Evolutionary conservation across 805 yeast genomes (phyloP).

Genomic region (Vanderwaltozyma polyspora): DNA sequence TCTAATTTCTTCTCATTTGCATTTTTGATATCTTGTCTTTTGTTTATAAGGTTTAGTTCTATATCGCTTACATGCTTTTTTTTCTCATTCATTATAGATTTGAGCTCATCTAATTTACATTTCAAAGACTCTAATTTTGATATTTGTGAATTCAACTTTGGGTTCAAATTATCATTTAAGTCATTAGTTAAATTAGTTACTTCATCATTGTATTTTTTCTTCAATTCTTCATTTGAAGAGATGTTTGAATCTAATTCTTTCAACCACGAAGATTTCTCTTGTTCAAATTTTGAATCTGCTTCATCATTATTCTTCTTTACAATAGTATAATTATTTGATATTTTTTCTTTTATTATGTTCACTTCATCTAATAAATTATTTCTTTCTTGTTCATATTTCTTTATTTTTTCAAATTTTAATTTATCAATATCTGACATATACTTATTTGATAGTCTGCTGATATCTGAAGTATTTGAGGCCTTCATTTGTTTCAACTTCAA

Average conservation of each 20-base stretch:
- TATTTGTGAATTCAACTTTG: background rate
- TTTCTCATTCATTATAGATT: background rate
- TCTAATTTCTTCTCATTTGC: slow-evolving; percentile 7
- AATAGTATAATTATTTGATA: slow-evolving; percentile 12
- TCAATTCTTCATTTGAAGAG: slow-evolving; percentile 6
- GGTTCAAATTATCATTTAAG: slow-evolving; percentile 6
- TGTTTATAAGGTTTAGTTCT: background rate
- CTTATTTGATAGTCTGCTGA: slow-evolving; percentile 26
- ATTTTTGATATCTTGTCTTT: slow-evolving; percentile 6
- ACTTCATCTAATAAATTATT: slow-evolving; percentile 16
- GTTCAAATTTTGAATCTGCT: slow-evolving; percentile 8
- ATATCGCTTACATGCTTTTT: background rate
- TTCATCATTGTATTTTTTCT: slow-evolving; percentile 22
- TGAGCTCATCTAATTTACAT: background rate
- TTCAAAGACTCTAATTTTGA: background rate
- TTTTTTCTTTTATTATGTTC: slow-evolving; percentile 9
- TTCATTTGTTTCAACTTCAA: slow-evolving; percentile 26
- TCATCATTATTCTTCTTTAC: slow-evolving; percentile 11
- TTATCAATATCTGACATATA: slow-evolving; percentile 31
- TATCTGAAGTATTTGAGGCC: slow-evolving; percentile 30
- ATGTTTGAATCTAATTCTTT: background rate
- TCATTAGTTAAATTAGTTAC: slow-evolving; percentile 14
- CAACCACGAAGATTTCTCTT: slow-evolving; percentile 18
- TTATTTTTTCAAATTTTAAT: slow-evolving; percentile 29
- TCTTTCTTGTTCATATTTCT: slow-evolving; percentile 25